phyloP scores from a whole-genome alignment of 2,329 filamentous ascomycete species.

The Ophiostoma montium region DNA sequence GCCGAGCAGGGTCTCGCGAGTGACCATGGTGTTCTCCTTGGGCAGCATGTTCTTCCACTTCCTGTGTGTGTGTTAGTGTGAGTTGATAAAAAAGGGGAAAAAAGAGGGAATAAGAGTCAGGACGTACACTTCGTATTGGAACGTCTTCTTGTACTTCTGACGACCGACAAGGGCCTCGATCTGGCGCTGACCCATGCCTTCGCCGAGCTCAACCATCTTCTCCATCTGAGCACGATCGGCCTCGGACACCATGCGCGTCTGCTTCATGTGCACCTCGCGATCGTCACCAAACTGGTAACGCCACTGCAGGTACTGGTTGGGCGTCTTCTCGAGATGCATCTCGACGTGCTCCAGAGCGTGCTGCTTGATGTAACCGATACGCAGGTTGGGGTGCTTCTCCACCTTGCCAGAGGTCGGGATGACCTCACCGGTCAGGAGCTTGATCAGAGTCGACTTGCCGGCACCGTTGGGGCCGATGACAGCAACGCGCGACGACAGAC shows the following conservation, averaged over 20 bases:
- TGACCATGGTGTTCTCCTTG: constrained; percentile 87
- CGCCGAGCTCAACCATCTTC: constrained; percentile 69
- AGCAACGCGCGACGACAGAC: constrained; percentile 80
- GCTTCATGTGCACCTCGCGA: constrained; percentile 93
- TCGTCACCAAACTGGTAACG: constrained; percentile 95
- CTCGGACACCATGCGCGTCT: constrained; percentile 77
- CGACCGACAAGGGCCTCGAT: constrained; percentile 86
- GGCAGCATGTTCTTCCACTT: constrained; percentile 86
- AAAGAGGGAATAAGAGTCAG: constrained; percentile 29
- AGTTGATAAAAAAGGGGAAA: constrained; percentile 10
- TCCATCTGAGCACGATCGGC: constrained; percentile 86
- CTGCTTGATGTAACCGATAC: constrained; percentile 99
- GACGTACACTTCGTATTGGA: constrained; percentile 73
- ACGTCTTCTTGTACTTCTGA: constrained; percentile 98
- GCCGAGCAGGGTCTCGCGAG: constrained; percentile 76
- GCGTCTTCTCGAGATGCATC: constrained; percentile 98
- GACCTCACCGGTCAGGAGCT: constrained; percentile 84
- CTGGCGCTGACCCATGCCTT: constrained; percentile 63
- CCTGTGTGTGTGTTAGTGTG: constrained; percentile 27
- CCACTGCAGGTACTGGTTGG: constrained; percentile 98
- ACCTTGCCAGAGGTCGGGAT: constrained; percentile 75
- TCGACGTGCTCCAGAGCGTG: constrained; percentile 98
- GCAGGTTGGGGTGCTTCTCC: constrained; percentile 95
- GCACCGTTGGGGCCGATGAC: constrained; percentile 97
- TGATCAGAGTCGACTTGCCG: constrained; percentile 96